phyloP scores from a whole-genome alignment of 768 basidiomycete species.

The Russula earlei region DNA sequence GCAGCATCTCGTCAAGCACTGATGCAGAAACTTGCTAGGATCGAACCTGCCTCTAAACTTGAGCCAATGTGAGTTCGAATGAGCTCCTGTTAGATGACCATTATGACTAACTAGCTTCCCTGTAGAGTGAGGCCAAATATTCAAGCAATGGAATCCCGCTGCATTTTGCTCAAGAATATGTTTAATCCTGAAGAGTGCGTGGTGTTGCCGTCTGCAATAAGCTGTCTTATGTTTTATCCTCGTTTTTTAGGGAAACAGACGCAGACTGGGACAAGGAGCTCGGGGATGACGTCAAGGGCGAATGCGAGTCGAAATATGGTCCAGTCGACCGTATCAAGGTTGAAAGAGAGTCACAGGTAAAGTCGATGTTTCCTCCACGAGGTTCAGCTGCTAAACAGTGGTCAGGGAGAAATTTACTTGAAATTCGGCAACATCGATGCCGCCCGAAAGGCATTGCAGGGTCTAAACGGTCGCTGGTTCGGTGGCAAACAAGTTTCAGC shows the following conservation, averaged over 20 bases:
- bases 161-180: constrained; percentile 88
- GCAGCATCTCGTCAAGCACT: constrained; percentile 97
- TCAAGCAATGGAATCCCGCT: constrained; percentile 81
- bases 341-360: constrained; percentile 86
- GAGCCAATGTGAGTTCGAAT: constrained; percentile 52
- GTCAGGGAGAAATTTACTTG: constrained; percentile 92
- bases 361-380: constrained; percentile 19
- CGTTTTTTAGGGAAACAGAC: constrained; percentile 77
- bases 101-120: constrained; percentile 14
- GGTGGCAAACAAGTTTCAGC: constrained; percentile 86
- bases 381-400: background rate
- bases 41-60: constrained; percentile 51
- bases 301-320: constrained; percentile 90
- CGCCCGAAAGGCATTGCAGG: constrained; percentile 77
- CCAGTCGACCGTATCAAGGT: constrained; percentile 80
- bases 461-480: constrained; percentile 95
- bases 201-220: background rate
- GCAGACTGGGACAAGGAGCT: constrained; percentile 95
- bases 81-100: background rate
- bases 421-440: constrained; percentile 75
- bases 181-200: constrained; percentile 94
- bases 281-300: constrained; percentile 90
- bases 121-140: constrained; percentile 67
- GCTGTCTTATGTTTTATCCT: background rate
- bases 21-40: constrained; percentile 99